Percentiles rank a stretch among this genome's conserved stretches.
phyloP scores from a whole-genome alignment of 2,329 filamentous ascomycete genomes.

The Ceratocystis eucalypticola region DNA sequence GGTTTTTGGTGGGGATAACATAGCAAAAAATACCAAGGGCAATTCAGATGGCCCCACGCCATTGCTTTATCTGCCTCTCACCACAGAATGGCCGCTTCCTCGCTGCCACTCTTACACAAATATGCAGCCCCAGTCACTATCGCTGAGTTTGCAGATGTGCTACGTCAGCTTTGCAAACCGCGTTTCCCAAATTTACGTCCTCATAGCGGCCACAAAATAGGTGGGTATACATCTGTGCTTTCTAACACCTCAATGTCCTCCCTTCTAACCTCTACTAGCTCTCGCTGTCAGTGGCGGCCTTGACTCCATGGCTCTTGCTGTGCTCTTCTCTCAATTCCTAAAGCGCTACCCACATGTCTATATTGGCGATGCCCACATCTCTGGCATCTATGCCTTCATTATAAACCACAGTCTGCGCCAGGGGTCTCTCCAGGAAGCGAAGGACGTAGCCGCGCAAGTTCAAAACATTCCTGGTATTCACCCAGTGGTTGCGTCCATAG shows the following conservation, averaged over 20 bases:
- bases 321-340: conserved; percentile 46
- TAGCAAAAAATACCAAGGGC: neutral
- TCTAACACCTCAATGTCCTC: neutral
- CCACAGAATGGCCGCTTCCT: neutral
- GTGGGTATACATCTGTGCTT: neutral
- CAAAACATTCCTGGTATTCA: conserved; percentile 27
- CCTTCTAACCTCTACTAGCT: conserved; percentile 30
- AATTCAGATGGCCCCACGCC: neutral
- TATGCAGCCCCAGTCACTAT: neutral
- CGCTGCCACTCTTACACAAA: neutral
- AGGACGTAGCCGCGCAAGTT: conserved; percentile 31
- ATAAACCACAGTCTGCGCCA: conserved; percentile 45
- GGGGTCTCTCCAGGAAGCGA: conserved; percentile 41
- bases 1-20: too few species aligned
- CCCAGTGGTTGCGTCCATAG: conserved; percentile 25
- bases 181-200: neutral
- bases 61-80: neutral
- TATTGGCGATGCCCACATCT: conserved; percentile 35
- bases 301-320: conserved; percentile 93
- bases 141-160: conserved; percentile 7
- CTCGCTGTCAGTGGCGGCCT: conserved; percentile 84
- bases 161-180: neutral
- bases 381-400: conserved; percentile 34
- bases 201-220: neutral
- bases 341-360: conserved; percentile 26